Evolutionary conservation across 176 grass and related monocot species (phyloP).

Genomic region (Aegilops tauschii): DNA sequence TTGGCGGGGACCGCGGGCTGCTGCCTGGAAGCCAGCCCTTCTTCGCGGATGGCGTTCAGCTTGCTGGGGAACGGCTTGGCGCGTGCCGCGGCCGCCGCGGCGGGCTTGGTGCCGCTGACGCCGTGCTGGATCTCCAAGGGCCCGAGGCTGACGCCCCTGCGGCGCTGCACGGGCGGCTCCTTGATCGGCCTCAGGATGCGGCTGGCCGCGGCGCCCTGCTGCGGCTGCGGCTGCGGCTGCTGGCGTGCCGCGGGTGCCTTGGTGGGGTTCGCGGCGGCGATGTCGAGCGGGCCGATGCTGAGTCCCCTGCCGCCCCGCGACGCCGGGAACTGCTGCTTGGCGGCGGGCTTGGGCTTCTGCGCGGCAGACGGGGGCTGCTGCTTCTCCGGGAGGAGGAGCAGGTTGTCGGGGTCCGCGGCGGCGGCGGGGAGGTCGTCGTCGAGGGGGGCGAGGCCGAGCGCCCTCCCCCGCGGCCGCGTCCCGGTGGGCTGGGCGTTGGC

Average conservation of each 20-base stretch:
- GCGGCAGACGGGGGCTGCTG: background rate
- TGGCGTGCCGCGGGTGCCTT: conserved; percentile 2
- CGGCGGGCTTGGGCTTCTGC: conserved; percentile 11
- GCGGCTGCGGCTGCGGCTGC: background rate
- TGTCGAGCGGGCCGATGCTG: conserved; percentile 70
- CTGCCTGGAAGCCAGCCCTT: conserved; percentile 27
- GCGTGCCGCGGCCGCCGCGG: background rate
- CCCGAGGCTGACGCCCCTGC: conserved; percentile 75
- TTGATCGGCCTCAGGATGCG: conserved; percentile 46
- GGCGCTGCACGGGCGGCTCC: conserved; percentile 35
- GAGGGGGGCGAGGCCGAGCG: conserved; percentile 20
- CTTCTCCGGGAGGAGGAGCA: background rate
- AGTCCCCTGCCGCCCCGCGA: conserved; percentile 38
- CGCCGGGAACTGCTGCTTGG: background rate
- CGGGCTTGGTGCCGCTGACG: conserved; percentile 11
- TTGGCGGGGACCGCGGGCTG: conserved; percentile 17
- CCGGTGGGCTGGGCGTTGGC: background rate
- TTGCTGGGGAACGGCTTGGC: conserved; percentile 27
- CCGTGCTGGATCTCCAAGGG: conserved; percentile 71
- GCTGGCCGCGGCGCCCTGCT: background rate
- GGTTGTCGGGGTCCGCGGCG: background rate
- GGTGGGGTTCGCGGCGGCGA: conserved; percentile 28
- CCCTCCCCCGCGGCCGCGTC: background rate
- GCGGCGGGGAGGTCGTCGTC: background rate
- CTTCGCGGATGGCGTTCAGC: conserved; percentile 41